Evolutionary conservation across 2,329 filamentous ascomycete species (phyloP), one percentile per base, ranked within the genome.

Genomic region (Neonectria coccinea): DNA sequence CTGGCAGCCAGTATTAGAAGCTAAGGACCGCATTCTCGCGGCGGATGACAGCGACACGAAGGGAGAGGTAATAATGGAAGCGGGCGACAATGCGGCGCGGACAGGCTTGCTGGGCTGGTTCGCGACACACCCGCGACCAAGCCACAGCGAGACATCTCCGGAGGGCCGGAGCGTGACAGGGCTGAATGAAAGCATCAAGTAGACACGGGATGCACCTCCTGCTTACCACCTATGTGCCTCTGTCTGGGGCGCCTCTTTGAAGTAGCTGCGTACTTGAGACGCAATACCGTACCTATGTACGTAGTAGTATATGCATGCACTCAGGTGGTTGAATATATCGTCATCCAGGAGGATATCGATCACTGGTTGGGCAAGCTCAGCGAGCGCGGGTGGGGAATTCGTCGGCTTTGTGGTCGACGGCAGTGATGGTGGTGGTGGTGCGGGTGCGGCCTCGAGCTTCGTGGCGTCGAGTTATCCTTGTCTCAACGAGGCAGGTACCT

Each of bases 391-490:
- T 63, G 48, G 44, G 55, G 54, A 50, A 50, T 45, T 59, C 59
- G 44, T 41, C 36, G 50, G 48, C 22, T 47, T 63, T 31, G 31
- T 16, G 36, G 14, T 39, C 31, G 9, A 41, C 41, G 41, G 60
- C 33, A 39, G 45, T 56, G 50, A 9, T 50, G 47, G 47, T n/a
- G 47, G 25, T 50, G 50, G 41, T 45, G 57, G 39, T 48, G 61
- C 44, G 50, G 55, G 55, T 55, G 55, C 33, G 50, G 55, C 29
- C 27, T 58, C 48, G 41, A 54, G 33, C 55, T 63, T 42, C 25
- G 60, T 63, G 60, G 60, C 60, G 55, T 55, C 58, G 33, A 25
- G 42, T 55, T 57, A 63, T 51, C 61, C 61, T 52, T 51, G 61
- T 59, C 61, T 55, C 25, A 51, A 45, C 56, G 50, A 54, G 56